Evolutionary conservation across 1,284 basidiomycete genomes (phyloP).

Genomic region (Tausonia pullulans): DNA sequence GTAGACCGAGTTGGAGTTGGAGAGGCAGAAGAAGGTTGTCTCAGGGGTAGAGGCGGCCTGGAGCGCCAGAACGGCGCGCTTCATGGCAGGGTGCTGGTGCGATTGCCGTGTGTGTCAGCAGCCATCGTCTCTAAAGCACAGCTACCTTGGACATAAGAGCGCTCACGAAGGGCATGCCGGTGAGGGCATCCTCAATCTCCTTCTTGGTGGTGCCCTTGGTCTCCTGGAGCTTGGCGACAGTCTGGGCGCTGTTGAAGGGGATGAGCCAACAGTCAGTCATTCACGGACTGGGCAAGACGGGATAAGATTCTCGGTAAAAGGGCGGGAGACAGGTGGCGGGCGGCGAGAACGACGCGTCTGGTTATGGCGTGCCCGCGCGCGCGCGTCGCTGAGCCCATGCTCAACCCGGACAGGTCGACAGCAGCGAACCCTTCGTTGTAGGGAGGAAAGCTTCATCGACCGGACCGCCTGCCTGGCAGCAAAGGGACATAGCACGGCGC

Average conservation of each 20-base stretch:
- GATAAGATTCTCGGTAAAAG: no score
- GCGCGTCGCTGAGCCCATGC: no score
- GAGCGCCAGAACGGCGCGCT: slow-evolving; percentile 66
- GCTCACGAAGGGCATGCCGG: slow-evolving; percentile 76
- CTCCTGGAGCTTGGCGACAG: slow-evolving; percentile 55
- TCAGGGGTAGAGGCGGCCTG: slow-evolving; percentile 50
- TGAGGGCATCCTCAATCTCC: slow-evolving; percentile 66
- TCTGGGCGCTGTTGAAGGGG: slow-evolving; percentile 48
- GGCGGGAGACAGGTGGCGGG: no score
- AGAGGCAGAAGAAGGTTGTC: slow-evolving; percentile 80
- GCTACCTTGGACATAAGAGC: no score
- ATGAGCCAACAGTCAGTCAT: no score
- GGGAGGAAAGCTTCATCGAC: no score
- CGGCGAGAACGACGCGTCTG: no score
- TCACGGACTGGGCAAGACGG: no score
- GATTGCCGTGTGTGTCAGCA: background rate
- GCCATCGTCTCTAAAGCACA: no score
- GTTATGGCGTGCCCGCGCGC: no score
- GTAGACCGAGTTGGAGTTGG: slow-evolving; percentile 88
- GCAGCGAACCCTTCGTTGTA: no score
- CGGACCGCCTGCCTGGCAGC: background rate
- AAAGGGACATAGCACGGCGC: background rate
- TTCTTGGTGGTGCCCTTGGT: slow-evolving; percentile 53
- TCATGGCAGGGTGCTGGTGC: slow-evolving; percentile 86
- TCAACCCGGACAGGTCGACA: no score